Evolutionary conservation across 2,329 filamentous ascomycete species (phyloP).

Genomic region (Pyrenophora tritici-repentis): DNA sequence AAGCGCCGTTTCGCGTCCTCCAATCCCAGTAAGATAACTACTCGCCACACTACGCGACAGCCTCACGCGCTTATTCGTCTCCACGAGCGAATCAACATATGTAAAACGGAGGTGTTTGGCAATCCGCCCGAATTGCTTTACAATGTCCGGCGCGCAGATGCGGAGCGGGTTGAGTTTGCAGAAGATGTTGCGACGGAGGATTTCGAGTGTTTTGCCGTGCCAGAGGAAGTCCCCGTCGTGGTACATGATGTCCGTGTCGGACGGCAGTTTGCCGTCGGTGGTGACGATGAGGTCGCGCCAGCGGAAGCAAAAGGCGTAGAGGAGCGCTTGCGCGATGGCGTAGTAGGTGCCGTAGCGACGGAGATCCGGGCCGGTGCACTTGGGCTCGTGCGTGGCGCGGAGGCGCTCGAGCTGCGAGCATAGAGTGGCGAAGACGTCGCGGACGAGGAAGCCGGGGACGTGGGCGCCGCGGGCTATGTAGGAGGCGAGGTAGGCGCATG

Average conservation of each 20-base stretch:
- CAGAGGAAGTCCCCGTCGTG: slow-evolving; percentile 77
- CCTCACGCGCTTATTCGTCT: slow-evolving; percentile 88
- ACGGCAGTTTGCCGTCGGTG: slow-evolving; percentile 50
- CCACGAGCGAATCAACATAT: slow-evolving; percentile 86
- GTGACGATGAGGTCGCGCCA: slow-evolving; percentile 84
- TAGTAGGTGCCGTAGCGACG: slow-evolving; percentile 85
- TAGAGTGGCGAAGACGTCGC: slow-evolving; percentile 79
- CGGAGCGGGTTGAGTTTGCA: slow-evolving; percentile 93
- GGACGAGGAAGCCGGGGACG: slow-evolving; percentile 75
- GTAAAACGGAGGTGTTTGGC: slow-evolving; percentile 84
- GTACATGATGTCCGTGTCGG: slow-evolving; percentile 61
- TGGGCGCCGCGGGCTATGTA: slow-evolving; percentile 90
- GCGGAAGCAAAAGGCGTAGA: slow-evolving; percentile 97
- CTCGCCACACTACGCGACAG: slow-evolving; percentile 71
- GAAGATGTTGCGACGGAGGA: slow-evolving; percentile 77
- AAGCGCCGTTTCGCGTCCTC: slow-evolving; percentile 61
- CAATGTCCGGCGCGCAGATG: slow-evolving; percentile 88
- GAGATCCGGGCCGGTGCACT: slow-evolving; percentile 83
- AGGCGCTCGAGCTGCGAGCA: slow-evolving; percentile 77
- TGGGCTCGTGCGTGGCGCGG: slow-evolving; percentile 71
- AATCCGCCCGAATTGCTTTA: slow-evolving; percentile 87
- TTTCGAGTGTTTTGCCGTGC: slow-evolving; percentile 73
- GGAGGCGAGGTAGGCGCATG: slow-evolving; percentile 89
- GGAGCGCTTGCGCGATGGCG: slow-evolving; percentile 80
- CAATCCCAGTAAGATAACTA: slow-evolving; percentile 50